Evolutionary conservation across 2,329 filamentous ascomycete genomes (phyloP), one percentile per base, ranked within the genome.

Genomic region (Fusarium marasasianum): DNA sequence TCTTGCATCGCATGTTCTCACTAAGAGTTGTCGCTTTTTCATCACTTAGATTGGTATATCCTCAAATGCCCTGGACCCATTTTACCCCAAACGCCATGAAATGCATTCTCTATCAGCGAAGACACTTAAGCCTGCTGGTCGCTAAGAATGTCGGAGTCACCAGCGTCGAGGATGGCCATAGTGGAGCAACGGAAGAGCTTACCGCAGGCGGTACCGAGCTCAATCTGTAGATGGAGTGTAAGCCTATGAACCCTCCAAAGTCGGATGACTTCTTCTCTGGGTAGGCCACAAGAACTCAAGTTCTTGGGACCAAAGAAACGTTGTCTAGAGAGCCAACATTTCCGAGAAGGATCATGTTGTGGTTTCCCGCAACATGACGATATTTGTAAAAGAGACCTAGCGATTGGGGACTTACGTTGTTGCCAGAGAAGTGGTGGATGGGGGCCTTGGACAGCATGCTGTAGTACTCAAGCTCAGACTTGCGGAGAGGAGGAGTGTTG

Each of bases 181-280:
- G 95, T 98, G 79, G 94, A 96, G 92, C 94, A 97, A 81, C 95
- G 91, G 93, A 97, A 99, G 84, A 99, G 93, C 90, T 98, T 98
- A 90, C 96, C 96, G 89, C 95, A 98, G 80, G 95, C 95, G 83
- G 95, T 98, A 83, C 96, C 96, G 79, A 99, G 91, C 89, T 98
- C 96, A 84, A 98, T 98, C 95, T 98, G 85, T 85, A 82, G 69
- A 66, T 73, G 79, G 71, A 83, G 80, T 82, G 89, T 92, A 87
- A 92, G 90, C 90, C 84, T 80, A 82, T 85, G 82, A 86, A 92
- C 94, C 94, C 94, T 97, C 94, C 94, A 93, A 96, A 96, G 94
- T 91, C 92, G 87, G 50, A 66, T 80, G 80, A 93, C 94, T 95
- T 96, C 91, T 95, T 97, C 94, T 92, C 93, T 94, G 94, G 94